Evolutionary conservation across 2,329 filamentous ascomycete species (phyloP), one percentile per base, ranked within the genome.

Genomic region (Monilinia fructicola): DNA sequence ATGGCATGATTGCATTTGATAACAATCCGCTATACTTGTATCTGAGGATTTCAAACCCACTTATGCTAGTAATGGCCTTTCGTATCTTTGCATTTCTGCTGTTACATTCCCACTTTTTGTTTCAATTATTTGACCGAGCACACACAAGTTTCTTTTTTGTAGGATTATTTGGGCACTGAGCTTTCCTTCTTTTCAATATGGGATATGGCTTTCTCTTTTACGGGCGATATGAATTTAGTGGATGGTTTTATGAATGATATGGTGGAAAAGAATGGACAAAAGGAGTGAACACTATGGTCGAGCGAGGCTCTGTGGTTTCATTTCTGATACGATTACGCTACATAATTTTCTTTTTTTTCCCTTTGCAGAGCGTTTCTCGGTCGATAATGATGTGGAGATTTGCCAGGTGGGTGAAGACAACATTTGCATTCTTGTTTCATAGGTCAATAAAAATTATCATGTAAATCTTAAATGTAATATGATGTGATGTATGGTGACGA

Each of bases 101-200:
- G 28, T 53, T 14, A 65, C 46, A 50, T 52, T 44, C 23, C 11
- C 16, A 35, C 46, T 40, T 65, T 50, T 59, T 26, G 23, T 59
- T 52, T 52, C 42, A 42, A 28, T 52, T 53, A 31, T 31, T 53
- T 59, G 11, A 54, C 54, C 50, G 42, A 44, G 50, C 42, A 35
- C 28, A 59, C 54, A 42, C 44, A 59, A 42, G 38, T 56, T 65
- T 50, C 18, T 60, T 53, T 60, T 65, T 65, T 50, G 44, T 65
- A 60, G 44, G 54, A 60, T 60, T 60, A 60, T 53, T 52, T 60
- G 54, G 54, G 54, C 63, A 65, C 35, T 28, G 46, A 52, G 54
- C 54, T 53, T 42, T 40, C 21, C n/a, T 28, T 52, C 16, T 50
- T 38, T 48, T 40, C 58, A 11, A 40, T 10, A 21, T 50, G 44